Percentiles rank a stretch among this genome's conserved stretches.
phyloP scores from a whole-genome alignment of 495 filamentous ascomycete species.

The Viridothelium virens region DNA sequence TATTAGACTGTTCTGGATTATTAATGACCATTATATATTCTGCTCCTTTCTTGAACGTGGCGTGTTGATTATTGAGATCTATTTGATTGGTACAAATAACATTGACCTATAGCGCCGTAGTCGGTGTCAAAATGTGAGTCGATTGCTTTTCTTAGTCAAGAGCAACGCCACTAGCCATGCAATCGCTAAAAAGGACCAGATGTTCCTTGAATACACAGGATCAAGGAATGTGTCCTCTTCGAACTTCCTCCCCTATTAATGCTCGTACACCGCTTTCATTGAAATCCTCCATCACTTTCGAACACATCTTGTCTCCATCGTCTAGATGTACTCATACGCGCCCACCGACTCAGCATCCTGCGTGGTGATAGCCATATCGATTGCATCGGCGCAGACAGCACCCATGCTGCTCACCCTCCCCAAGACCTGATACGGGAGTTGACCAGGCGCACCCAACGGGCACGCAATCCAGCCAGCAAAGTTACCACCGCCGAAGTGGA shows the following conservation, averaged over 20 bases:
- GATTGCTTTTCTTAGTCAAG: too few relatives aligned
- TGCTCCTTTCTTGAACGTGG: too few relatives aligned
- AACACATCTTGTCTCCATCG: neutral
- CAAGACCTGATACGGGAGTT: slow-evolving; percentile 8
- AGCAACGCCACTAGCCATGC: neutral
- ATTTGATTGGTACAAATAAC: too few relatives aligned
- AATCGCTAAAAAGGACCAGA: neutral
- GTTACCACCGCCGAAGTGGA: slow-evolving; percentile 7
- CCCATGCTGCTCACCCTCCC: slow-evolving; percentile 4
- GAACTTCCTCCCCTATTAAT: neutral
- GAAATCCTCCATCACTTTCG: neutral
- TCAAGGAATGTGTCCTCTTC: neutral
- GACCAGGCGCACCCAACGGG: neutral
- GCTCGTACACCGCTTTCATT: neutral
- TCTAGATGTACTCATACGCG: slow-evolving; percentile 8
- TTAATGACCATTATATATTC: too few relatives aligned
- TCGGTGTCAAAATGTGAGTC: too few relatives aligned
- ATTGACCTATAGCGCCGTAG: too few relatives aligned
- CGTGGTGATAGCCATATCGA: slow-evolving; percentile 8
- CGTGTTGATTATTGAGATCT: too few relatives aligned
- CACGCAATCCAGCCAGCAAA: slow-evolving; percentile 7
- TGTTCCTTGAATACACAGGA: neutral
- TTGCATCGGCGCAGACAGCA: slow-evolving; percentile 6
- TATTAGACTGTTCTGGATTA: too few relatives aligned
- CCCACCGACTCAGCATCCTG: neutral